Evolutionary conservation across 176 grass and related monocot species (phyloP).

Genomic region (Triticum urartu): DNA sequence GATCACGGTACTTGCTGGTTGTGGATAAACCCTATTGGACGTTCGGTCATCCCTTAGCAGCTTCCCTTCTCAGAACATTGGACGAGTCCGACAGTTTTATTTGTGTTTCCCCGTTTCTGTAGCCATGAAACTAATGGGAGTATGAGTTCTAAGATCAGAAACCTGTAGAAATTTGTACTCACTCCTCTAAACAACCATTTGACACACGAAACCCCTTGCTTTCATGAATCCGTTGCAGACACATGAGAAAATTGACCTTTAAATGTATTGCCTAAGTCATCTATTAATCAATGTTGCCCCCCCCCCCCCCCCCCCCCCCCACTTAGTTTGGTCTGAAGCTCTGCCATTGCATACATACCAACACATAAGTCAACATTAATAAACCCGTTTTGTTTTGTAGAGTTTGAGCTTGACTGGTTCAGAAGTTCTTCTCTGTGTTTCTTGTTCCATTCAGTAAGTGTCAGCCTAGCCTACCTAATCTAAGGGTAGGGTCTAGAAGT

Average conservation of each 20-base stretch:
- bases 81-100: not conserved
- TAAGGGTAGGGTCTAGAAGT: not conserved
- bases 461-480: slow-evolving; percentile 14
- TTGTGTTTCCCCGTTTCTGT: not conserved
- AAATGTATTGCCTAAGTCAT: not conserved
- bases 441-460: not conserved
- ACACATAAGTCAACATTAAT: slow-evolving; percentile 12
- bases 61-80: not conserved
- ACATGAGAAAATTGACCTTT: not conserved
- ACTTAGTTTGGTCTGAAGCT: not conserved
- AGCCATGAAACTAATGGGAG: not conserved
- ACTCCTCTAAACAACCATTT: not conserved
- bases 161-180: not conserved
- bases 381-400: slow-evolving; percentile 6
- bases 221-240: not conserved
- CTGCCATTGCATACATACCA: not conserved
- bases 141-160: slow-evolving; percentile 13
- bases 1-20: not conserved
- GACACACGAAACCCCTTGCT: not conserved
- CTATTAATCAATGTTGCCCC: not conserved
- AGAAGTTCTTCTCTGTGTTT: not conserved
- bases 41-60: not conserved
- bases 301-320: not conserved
- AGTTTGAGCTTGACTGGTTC: slow-evolving; percentile 12
- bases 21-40: not conserved